Base-by-base conservation (phyloP, 2,329 filamentous ascomycete genomes). In the Colletotrichum orchidophilum region DNA sequence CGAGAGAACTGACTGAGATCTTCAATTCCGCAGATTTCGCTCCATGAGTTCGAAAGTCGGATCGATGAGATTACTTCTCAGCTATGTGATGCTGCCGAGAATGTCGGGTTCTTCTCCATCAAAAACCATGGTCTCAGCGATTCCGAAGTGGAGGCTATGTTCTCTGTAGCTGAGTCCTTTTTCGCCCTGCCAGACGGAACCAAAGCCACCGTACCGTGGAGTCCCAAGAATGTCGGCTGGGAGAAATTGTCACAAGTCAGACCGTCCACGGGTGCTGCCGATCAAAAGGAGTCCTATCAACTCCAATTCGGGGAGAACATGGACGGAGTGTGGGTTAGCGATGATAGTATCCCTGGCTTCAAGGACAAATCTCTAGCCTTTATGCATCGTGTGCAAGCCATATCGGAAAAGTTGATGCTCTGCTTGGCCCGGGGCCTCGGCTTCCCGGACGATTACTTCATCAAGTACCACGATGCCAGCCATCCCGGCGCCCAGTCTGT, bases 231-330 rank as follows among this genome's bases (percentile, higher is more conserved):
- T 73, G 85, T 87, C 1, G 89, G 89, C 8, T 91, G 89, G 88
- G 89, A 91, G 80, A 87, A 87, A 77, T 85, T 83, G 72, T 82
- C 85, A 8, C 89, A 91, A 75, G 80, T 91, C 53, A 84, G 89
- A 13, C 88, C 88, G 1, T 90, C 87, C 3, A 91, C 89, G 0
- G 89, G 89, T 12, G 81, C 82, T 1, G 82, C 86, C 1, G 89
- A 92, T 77, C 84, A 83, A 60, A 91, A 91, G 75, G 89, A 91
- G 77, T 88, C 86, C 12, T 90, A 91, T 75, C 89, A 91, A 77
- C 81, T 91, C 78, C 89, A 91, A 75, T 90, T 89, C 72, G 87
- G 89, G n/a, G 80, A 81, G 60, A 84, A 83, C 67, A 87, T 88
- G 84, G 77, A 83, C 13, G 83, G 82, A 54, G 79, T 81, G 70